Percentiles rank a stretch among this genome's conserved stretches.
These are phyloP conservation scores for Trichoderma sp. DNA, from an alignment of 2,329 filamentous ascomycete genomes.

Conservation along the genomic window DNA sequence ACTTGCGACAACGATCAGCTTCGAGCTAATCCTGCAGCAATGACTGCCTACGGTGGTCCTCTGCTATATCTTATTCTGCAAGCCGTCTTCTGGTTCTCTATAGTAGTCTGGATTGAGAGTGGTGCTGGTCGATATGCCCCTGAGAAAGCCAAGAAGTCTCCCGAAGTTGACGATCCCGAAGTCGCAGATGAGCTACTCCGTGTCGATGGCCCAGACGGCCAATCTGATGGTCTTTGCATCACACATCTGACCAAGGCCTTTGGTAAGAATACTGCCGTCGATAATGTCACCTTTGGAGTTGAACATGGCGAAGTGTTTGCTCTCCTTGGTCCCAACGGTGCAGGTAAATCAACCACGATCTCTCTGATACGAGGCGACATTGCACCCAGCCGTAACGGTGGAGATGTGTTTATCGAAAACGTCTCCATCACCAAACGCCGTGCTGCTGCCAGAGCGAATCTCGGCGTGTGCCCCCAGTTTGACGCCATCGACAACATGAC, in stretches of 20 bases:
- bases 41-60: slow-evolving; percentile 71
- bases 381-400: slow-evolving; percentile 51
- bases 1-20: slow-evolving; percentile 62
- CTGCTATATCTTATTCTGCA: slow-evolving; percentile 77
- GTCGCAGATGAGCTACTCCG: slow-evolving; percentile 29
- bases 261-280: slow-evolving; percentile 61
- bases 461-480: slow-evolving; percentile 72
- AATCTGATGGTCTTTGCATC: slow-evolving; percentile 56
- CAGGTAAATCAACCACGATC: slow-evolving; percentile 72
- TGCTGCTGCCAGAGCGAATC: slow-evolving; percentile 60
- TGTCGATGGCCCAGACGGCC: slow-evolving; percentile 29
- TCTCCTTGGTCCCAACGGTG: slow-evolving; percentile 73
- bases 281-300: slow-evolving; percentile 70
- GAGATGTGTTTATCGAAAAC: slow-evolving; percentile 67
- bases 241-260: slow-evolving; percentile 68
- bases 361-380: slow-evolving; percentile 71
- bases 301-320: slow-evolving; percentile 68
- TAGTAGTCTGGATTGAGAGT: slow-evolving; percentile 75
- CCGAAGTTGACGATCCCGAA: slow-evolving; percentile 28
- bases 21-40: slow-evolving; percentile 59
- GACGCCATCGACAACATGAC: slow-evolving; percentile 75
- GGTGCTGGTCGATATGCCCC: slow-evolving; percentile 40
- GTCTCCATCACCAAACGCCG: slow-evolving; percentile 62
- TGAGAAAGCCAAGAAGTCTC: slow-evolving; percentile 22
- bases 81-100: slow-evolving; percentile 61